Evolutionary conservation across 805 yeast genomes (phyloP).

Genomic region (Ogataea methanolica): DNA sequence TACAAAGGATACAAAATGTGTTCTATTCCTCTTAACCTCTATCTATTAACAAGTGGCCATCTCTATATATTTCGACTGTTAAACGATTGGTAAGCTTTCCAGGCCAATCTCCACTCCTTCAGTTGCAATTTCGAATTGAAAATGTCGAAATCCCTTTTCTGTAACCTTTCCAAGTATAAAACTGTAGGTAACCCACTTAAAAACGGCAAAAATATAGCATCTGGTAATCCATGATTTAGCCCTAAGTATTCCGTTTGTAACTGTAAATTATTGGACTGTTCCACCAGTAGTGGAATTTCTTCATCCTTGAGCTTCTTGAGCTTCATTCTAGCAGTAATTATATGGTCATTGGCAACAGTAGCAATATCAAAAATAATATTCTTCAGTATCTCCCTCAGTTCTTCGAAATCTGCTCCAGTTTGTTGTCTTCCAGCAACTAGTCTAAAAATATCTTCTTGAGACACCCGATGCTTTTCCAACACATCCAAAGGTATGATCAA

Average conservation of each 20-base stretch:
- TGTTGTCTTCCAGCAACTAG: constrained; percentile 38
- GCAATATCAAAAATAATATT: constrained; percentile 68
- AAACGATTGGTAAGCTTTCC: constrained; percentile 50
- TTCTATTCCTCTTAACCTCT: neutral
- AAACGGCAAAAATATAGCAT: constrained; percentile 61
- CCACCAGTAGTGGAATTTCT: constrained; percentile 33
- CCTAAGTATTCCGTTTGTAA: constrained; percentile 15
- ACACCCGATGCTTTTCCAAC: constrained; percentile 46
- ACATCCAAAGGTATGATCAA: constrained; percentile 61
- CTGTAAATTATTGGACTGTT: constrained; percentile 10
- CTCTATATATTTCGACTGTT: constrained; percentile 12
- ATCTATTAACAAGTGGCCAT: neutral
- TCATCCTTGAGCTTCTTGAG: constrained; percentile 35
- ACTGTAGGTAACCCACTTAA: constrained; percentile 64
- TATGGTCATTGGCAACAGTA: constrained; percentile 74
- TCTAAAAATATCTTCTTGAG: constrained; percentile 62
- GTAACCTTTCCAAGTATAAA: constrained; percentile 56
- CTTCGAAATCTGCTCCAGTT: neutral
- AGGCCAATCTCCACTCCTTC: constrained; percentile 65
- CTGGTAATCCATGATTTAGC: constrained; percentile 51
- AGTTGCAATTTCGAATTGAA: constrained; percentile 37
- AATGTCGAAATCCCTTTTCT: constrained; percentile 62
- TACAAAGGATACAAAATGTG: too few relatives aligned
- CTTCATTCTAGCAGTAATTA: constrained; percentile 62
- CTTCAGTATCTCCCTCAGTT: constrained; percentile 32